These are phyloP conservation scores for Xylaria sp. DNA, from an alignment of 495 filamentous ascomycete species.

Conservation along the genomic window DNA sequence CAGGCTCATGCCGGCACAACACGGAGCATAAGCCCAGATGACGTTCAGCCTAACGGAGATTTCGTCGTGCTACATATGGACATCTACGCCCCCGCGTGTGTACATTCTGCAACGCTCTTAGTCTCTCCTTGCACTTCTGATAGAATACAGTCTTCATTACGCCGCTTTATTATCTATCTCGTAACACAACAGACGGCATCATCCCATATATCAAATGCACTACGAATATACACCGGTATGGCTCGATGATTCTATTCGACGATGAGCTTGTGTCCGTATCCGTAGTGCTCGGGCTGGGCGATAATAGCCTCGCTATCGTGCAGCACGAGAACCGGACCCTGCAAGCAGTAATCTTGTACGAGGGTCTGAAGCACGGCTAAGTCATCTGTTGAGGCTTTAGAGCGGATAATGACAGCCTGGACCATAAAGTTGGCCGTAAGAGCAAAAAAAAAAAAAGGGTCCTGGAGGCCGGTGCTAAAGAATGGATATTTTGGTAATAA, in stretches of 20 bases:
- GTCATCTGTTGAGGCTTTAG: neutral
- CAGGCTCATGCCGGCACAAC: conserved; percentile 55
- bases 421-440: neutral
- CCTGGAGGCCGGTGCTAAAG: neutral
- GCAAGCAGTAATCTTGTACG: conserved; percentile 65
- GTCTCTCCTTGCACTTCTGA: conserved; percentile 63
- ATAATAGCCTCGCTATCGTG: conserved; percentile 60
- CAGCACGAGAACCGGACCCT: conserved; percentile 69
- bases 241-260: conserved; percentile 56
- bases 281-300: conserved; percentile 55
- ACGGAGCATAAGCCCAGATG: conserved; percentile 52
- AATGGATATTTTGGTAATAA: neutral
- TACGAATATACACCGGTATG: conserved; percentile 67
- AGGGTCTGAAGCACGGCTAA: conserved; percentile 60
- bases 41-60: conserved; percentile 69
- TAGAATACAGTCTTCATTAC: conserved; percentile 59
- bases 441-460: neutral
- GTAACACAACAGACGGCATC: conserved; percentile 51
- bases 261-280: conserved; percentile 57
- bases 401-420: neutral
- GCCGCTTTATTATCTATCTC: conserved; percentile 62
- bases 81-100: conserved; percentile 42
- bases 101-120: conserved; percentile 64
- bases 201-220: conserved; percentile 66
- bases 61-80: conserved; percentile 58